Base-by-base conservation (phyloP, 129 eudicot genomes). In the Deinandra increscens region DNA sequence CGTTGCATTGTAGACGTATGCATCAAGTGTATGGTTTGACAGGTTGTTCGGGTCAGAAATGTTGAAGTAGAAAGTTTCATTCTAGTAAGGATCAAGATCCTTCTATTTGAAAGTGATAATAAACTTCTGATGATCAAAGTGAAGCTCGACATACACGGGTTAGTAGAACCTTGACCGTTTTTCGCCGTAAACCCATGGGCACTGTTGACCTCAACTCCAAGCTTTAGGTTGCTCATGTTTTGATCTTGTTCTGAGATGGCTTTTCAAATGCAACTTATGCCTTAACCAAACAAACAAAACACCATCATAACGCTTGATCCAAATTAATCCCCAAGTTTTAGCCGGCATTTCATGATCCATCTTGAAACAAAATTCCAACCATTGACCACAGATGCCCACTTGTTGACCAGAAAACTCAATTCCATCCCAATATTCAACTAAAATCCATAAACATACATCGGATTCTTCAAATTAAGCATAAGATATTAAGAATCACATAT, bases 21-120 rank as follows among this genome's bases (percentile, higher is more conserved):
- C 98, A 55, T 88, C 94, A 12, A 91, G 96, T 10, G 91, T 78
- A 42, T 67, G 84, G 50, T 82, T 81, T 1, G 86, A 34, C 31
- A 91, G 75, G 58, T 77, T 72, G 37, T 77, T 73, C 17, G 98
- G 96, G 64, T 88, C 76, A 2, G 96, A 80, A 36, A 91, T 72
- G 74, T 82, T 86, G 83, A 91, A 91, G 50, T 86, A 88, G 73
- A 86, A 91, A 4, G 91, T 82, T 56, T 91, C 98, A 41, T 91
- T 86, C 98, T 96, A 91, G 54, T 71, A 75, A n/a, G 98, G 98
- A 61, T 91, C 39, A 4, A 88, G 86, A 80, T 91, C 98, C 64
- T 83, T 88, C 49, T 91, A 96, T 78, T 91, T 91, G 72, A 79
- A 54, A 8, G 84, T 84, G 63, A 96, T 86, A 17, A 77, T 87